A percentile compares a stretch with the other conserved stretches of the same genome.
phyloP scores from a whole-genome alignment of 2,329 filamentous ascomycete genomes.

The Phyllosticta paracitricarpa region DNA sequence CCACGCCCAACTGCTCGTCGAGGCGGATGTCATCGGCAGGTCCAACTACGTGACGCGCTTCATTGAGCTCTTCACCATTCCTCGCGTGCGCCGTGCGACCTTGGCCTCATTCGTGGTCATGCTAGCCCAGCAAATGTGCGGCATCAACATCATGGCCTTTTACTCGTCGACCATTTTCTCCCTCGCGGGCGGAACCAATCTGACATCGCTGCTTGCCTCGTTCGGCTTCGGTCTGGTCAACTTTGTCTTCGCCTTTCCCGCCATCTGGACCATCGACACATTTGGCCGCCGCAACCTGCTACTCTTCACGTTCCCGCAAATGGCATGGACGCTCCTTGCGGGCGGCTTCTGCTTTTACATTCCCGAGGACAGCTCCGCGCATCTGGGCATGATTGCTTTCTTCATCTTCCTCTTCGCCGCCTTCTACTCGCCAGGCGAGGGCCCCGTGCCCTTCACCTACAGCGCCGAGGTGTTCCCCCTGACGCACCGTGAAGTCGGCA shows the following conservation, averaged over 20 bases:
- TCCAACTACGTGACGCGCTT: slow-evolving; percentile 33
- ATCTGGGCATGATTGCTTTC: slow-evolving; percentile 42
- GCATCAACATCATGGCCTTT: slow-evolving; percentile 41
- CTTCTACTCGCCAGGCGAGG: slow-evolving; percentile 32
- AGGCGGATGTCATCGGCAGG: slow-evolving; percentile 25
- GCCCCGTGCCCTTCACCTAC: slow-evolving; percentile 57
- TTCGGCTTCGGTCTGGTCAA: slow-evolving; percentile 50
- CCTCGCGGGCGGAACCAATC: slow-evolving; percentile 24
- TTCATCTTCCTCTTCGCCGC: slow-evolving; percentile 49
- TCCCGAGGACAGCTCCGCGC: slow-evolving; percentile 27
- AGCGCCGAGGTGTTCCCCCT: slow-evolving; percentile 61
- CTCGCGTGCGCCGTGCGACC: slow-evolving; percentile 60
- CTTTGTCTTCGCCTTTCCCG: slow-evolving; percentile 49
- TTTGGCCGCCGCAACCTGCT: slow-evolving; percentile 42
- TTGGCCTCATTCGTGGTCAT: slow-evolving; percentile 71
- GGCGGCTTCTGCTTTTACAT: slow-evolving; percentile 46
- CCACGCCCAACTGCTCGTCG: slow-evolving; percentile 26
- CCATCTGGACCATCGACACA: slow-evolving; percentile 49
- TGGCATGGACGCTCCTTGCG: slow-evolving; percentile 38
- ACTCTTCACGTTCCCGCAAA: slow-evolving; percentile 41
- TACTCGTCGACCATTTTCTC: slow-evolving; percentile 42
- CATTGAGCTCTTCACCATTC: slow-evolving; percentile 55
- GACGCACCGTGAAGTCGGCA: slow-evolving; percentile 60
- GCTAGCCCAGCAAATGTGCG: slow-evolving; percentile 56
- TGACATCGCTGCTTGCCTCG: slow-evolving; percentile 41